Base-by-base conservation (phyloP, 148 eudicot species). In the Vaccinium corymbosum region DNA sequence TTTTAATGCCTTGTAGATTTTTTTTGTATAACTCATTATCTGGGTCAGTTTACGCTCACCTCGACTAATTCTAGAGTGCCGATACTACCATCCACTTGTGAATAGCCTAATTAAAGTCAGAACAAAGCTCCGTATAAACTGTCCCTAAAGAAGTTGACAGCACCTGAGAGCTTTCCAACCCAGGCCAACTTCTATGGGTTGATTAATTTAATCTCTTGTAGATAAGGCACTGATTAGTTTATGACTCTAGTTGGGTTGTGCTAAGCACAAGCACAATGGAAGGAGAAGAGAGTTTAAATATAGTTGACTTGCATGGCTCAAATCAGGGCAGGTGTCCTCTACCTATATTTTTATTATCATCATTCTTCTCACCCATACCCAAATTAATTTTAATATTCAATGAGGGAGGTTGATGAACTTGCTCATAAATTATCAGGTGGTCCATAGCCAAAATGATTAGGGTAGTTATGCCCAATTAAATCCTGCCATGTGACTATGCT, bases 261-360 rank as follows among this genome's bases (percentile, higher is more conserved):
- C 76, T 62, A 83, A 83, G 20, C 62, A 76, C 72, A 57, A 20
- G 14, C 81, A 64, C 73, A 68, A 13, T 13, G 73, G 42, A 8
- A 53, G 16, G 42, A 50, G 22, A 14, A 46, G 50, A 76, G 29
- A 46, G 13, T 62, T 50, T 57, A 48, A 9, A 10, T 55, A 56
- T 56, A 16, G 6, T 62, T 84, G 81, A 68, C 61, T 78, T 78
- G 16, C 13, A 62, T 19, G 85, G 76, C 50, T 78, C 20, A 61
- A 64, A 77, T 83, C 52, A 78, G 6, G 76, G 81, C 81, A 77
- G 22, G 81, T 64, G 85, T 61, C 81, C 64, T 59, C 51, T 48
- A 29, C 35, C 46, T 2, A 16, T 49, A 48, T 48, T 15, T 83
- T 76, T 49, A 50, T 62, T 48, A 78, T 62, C 61, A 61, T 27